Evolutionary conservation across 2,329 filamentous ascomycete species (phyloP).

Genomic region (Neocatenulostroma microsporum): DNA sequence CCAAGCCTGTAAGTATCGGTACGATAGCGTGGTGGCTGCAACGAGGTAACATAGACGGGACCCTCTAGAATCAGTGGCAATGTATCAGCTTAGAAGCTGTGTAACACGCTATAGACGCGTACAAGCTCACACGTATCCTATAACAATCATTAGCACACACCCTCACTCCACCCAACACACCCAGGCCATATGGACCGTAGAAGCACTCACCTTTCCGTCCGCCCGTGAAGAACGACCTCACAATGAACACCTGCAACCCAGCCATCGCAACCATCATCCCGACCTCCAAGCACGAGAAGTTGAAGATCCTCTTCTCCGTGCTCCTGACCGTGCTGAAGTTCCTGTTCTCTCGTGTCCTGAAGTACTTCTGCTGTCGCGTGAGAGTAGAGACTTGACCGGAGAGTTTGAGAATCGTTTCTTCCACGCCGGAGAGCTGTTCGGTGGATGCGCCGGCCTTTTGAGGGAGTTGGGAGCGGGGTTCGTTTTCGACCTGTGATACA

Average conservation of each 20-base stretch:
- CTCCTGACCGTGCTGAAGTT: constrained; percentile 98
- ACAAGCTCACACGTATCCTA: constrained; percentile 5
- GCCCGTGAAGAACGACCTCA: constrained; percentile 97
- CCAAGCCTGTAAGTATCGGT: too few relatives aligned
- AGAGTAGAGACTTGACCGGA: constrained; percentile 90
- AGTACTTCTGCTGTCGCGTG: constrained; percentile 97
- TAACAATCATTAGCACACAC: not conserved
- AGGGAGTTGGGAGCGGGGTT: constrained; percentile 69
- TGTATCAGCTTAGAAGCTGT: too few relatives aligned
- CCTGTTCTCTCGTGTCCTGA: constrained; percentile 95
- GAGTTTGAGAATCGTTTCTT: constrained; percentile 93
- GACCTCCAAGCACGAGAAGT: constrained; percentile 91
- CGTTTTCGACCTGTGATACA: constrained; percentile 75
- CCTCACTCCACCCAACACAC: too few relatives aligned
- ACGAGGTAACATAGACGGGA: too few relatives aligned
- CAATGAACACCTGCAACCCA: constrained; percentile 90
- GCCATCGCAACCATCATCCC: constrained; percentile 92
- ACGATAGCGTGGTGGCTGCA: too few relatives aligned
- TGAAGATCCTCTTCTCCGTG: constrained; percentile 92
- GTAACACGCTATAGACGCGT: too few relatives aligned
- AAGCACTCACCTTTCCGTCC: constrained; percentile 58
- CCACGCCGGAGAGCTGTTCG: constrained; percentile 80
- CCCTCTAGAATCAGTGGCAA: too few relatives aligned
- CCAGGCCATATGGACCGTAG: not conserved
- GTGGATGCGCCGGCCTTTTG: constrained; percentile 80